Base-by-base conservation (phyloP, 2,329 filamentous ascomycete genomes). In the Penicillium sp. region DNA sequence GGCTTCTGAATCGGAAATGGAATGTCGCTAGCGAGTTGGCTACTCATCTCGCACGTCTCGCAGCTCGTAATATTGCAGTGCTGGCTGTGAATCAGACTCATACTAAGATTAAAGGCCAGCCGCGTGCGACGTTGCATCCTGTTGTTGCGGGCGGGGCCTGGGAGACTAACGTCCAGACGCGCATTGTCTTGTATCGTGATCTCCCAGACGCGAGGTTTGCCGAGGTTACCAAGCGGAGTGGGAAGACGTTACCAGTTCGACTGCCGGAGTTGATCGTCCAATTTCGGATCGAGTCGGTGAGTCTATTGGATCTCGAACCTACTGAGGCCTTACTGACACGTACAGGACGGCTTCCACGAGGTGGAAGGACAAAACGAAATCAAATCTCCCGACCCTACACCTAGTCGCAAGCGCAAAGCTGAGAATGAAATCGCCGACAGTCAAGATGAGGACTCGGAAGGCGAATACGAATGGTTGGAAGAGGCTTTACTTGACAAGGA, bases 121-220 rank as follows among this genome's bases (percentile, higher is more conserved):
- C 82, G 79, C 59, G 67, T 15, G 88, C 91, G 13, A 82, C 86
- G 10, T 76, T 97, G 45, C 81, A 86, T 48, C 88, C 91, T 15
- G 85, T 89, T 38, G 79, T 96, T 57, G 87, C 87, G 51, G 85
- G 88, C 13, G 79, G 79, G 18, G 83, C 88, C 39, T 96, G 92
- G 92, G 91, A 96, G 55, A 85, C 84, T 58, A 87, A 85, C 29
- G 77, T 96, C 34, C 83, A 84, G 56, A 88, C 85, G 39, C 81
- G 90, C 49, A 70, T 96, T 55, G 86, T 87, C 23, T 71, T 96
- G 31, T 95, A 94, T 70, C 82, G 88, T 63, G 90, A 96, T 73
- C 92, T 84, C 82, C 81, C 77, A 56, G 51, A 57, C 13, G 49
- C 47, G 13, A 79, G 83, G 52, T 78, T 88, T 59, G 83, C 80